Conservation (phyloP, 1,139 yeast species). For the Pichia sp. region DNA sequence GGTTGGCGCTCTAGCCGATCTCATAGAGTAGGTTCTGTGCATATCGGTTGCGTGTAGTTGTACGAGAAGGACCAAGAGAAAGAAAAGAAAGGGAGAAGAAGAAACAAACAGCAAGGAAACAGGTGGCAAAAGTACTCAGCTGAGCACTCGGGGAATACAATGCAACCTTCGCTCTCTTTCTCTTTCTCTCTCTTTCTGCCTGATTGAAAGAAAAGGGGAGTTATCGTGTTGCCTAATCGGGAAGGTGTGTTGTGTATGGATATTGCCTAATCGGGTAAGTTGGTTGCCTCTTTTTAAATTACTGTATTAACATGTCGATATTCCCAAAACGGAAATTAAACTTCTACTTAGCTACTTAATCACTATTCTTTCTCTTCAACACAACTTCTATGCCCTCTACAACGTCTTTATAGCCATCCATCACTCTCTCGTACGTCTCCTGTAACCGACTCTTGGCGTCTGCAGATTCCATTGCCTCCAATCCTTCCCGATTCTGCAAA, state of each 20-base stretch:
- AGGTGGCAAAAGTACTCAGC: background rate
- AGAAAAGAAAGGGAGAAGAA: background rate
- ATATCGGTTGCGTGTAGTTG: constrained; percentile 34
- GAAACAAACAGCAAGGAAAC: background rate
- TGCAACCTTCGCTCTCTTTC: too few species aligned
- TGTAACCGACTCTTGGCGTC: constrained; percentile 65
- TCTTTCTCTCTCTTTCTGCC: too few species aligned
- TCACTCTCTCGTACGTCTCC: constrained; percentile 63
- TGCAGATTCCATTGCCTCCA: constrained; percentile 56
- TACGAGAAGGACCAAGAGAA: background rate
- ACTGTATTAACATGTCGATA: too few species aligned
- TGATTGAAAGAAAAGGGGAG: too few species aligned
- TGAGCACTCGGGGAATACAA: background rate
- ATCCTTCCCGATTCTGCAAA: constrained; percentile 72
- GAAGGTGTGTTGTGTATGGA: background rate
- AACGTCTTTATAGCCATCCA: constrained; percentile 44
- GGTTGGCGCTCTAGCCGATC: constrained; percentile 93
- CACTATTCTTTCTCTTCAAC: background rate
- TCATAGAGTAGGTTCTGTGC: constrained; percentile 98
- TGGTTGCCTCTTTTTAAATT: background rate
- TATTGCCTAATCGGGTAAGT: too few species aligned
- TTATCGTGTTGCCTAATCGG: background rate
- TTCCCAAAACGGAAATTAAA: too few species aligned
- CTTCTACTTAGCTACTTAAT: too few species aligned
- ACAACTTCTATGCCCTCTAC: background rate